phyloP scores from a whole-genome alignment of 2,329 filamentous ascomycete species.

The Aspergillus phoenicis region DNA sequence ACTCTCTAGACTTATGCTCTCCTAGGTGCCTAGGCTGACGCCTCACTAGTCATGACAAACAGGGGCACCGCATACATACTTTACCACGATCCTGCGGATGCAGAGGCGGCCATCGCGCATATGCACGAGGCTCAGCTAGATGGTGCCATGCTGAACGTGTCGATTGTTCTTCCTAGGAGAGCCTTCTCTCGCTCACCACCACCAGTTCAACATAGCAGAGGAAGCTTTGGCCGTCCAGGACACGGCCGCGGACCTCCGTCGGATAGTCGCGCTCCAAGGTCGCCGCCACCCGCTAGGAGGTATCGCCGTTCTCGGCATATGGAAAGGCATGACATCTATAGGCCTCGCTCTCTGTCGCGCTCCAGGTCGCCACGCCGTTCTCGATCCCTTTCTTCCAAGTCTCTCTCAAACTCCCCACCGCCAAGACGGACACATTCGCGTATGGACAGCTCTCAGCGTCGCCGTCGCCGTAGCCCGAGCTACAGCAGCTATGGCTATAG shows the following conservation, averaged over 20 bases:
- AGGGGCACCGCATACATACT: constrained; percentile 92
- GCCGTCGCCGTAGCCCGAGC: constrained; percentile 61
- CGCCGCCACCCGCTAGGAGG: constrained; percentile 43
- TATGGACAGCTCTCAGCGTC: constrained; percentile 40
- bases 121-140: constrained; percentile 99
- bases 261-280: constrained; percentile 32
- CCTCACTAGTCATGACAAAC: constrained; percentile 73
- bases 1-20: constrained; percentile 27
- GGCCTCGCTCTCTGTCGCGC: constrained; percentile 61
- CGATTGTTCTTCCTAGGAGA: constrained; percentile 80
- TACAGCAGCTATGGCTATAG: constrained; percentile 66
- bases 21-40: constrained; percentile 1
- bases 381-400: constrained; percentile 40
- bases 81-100: constrained; percentile 73
- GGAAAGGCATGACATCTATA: constrained; percentile 59
- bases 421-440: constrained; percentile 38
- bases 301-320: constrained; percentile 41
- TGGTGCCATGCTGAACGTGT: constrained; percentile 79
- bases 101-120: constrained; percentile 85
- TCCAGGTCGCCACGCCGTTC: constrained; percentile 44
- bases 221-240: constrained; percentile 57
- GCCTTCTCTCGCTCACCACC: constrained; percentile 82
- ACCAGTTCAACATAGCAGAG: constrained; percentile 64
- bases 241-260: constrained; percentile 33
- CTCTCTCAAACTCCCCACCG: constrained; percentile 48